These are phyloP conservation scores for Discostella pseudostelligera DNA, from an alignment of 108 stramenopile genomes.

Conservation along the genomic window DNA sequence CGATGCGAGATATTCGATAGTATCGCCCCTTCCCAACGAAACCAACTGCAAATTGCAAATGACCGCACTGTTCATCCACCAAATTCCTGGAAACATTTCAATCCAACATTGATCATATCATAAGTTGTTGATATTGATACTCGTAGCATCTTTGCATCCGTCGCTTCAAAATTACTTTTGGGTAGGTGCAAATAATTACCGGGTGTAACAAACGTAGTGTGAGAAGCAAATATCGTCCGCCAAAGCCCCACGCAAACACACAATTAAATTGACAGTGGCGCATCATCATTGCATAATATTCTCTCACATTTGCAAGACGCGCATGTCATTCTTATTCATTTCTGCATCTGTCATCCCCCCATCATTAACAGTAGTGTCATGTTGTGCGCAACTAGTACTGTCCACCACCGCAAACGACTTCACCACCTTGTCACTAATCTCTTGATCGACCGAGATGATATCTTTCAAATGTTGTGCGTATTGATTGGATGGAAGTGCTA, in stretches of 20 bases:
- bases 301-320: conserved; percentile 19
- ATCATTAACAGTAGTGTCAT: neutral
- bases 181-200: neutral
- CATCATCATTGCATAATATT: neutral
- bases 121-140: conserved; percentile 82
- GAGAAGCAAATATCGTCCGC: neutral
- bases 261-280: too few species aligned
- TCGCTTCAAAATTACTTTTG: conserved; percentile 57
- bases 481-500: conserved; percentile 55
- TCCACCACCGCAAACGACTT: conserved; percentile 53
- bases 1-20: too few species aligned
- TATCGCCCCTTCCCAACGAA: too few species aligned
- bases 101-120: conserved; percentile 72
- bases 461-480: conserved; percentile 58
- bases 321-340: conserved; percentile 9
- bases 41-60: too few species aligned
- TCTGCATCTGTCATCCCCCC: neutral
- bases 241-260: too few species aligned
- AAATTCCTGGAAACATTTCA: conserved; percentile 80
- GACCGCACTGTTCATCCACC: conserved; percentile 21
- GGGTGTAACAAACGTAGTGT: neutral
- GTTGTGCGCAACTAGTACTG: neutral
- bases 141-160: conserved; percentile 81
- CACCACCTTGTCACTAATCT: conserved; percentile 63
- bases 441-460: conserved; percentile 67